Evolutionary conservation across 345 rosid species (phyloP).

Genomic region (Odontarrhena argentea): DNA sequence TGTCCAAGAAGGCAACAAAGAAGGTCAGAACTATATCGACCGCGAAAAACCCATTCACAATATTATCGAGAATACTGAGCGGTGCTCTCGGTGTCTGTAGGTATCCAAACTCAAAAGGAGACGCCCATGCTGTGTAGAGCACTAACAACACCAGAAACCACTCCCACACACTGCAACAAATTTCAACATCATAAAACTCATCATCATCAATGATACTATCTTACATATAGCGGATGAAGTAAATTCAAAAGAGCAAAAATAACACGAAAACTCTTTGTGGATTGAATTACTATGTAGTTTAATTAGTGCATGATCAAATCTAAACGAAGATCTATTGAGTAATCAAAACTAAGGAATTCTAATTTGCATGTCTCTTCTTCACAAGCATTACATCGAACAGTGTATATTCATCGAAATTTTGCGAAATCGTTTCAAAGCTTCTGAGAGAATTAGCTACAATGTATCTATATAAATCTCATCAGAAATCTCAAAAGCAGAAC

Average conservation of each 20-base stretch:
- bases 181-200: not conserved
- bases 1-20: conserved; percentile 88
- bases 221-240: too few relatives aligned
- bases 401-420: conserved; percentile 10
- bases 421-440: not conserved
- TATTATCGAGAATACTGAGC: conserved; percentile 57
- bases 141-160: conserved; percentile 69
- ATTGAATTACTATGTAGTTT: not conserved
- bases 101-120: conserved; percentile 87
- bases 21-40: conserved; percentile 76
- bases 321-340: not conserved
- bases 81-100: conserved; percentile 47
- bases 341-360: not conserved
- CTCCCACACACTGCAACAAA: conserved; percentile 63
- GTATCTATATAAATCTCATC: not conserved
- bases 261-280: not conserved
- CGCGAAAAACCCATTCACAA: conserved; percentile 66
- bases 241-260: not conserved
- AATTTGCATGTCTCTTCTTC: conserved; percentile 6
- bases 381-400: conserved; percentile 34
- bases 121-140: conserved; percentile 86
- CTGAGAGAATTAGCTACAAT: not conserved
- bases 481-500: not conserved
- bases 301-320: not conserved
- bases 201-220: conserved; percentile 1